Percentiles rank a stretch among this genome's conserved stretches.
phyloP scores from a whole-genome alignment of 306 rosid species.

The Begonia masoniana region DNA sequence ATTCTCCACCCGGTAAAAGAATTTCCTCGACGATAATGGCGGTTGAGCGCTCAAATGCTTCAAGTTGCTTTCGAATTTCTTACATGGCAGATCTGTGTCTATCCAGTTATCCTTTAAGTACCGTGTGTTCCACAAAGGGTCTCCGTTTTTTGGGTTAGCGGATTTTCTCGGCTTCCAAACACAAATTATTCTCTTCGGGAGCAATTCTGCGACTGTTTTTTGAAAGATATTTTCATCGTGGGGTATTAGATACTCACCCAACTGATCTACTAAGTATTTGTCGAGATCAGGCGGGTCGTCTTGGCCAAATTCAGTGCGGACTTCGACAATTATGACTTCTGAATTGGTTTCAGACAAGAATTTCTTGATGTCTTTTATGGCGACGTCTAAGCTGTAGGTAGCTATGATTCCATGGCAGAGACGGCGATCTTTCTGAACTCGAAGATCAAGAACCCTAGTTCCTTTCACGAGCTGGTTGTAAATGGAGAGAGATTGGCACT shows the following conservation, averaged over 20 bases:
- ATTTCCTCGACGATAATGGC: conserved; percentile 42
- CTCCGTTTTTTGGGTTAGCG: conserved; percentile 43
- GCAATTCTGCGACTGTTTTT: conserved; percentile 43
- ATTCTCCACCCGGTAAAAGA: conserved; percentile 83
- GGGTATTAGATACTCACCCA: conserved; percentile 52
- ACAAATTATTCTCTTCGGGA: conserved; percentile 68
- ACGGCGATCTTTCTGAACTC: conserved; percentile 46
- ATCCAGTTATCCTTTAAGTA: conserved; percentile 71
- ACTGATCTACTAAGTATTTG: conserved; percentile 41
- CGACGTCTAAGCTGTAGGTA: conserved; percentile 53
- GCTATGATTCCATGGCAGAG: conserved; percentile 73
- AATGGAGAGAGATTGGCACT: conserved; percentile 67
- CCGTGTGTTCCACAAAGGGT: conserved; percentile 49
- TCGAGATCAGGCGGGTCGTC: conserved; percentile 69
- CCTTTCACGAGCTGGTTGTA: conserved; percentile 54
- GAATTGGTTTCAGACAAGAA: conserved; percentile 48
- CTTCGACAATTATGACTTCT: conserved; percentile 67
- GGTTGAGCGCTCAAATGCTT: conserved; percentile 60
- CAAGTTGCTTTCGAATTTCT: conserved; percentile 68
- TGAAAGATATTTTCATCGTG: conserved; percentile 53
- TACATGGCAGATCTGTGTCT: conserved; percentile 77
- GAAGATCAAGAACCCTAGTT: conserved; percentile 49
- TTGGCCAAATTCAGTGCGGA: conserved; percentile 76
- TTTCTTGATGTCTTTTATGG: conserved; percentile 40
- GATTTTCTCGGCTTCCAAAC: conserved; percentile 83